These are phyloP conservation scores for Xylaria digitata DNA, from an alignment of 2,329 filamentous ascomycete species.

Conservation along the genomic window DNA sequence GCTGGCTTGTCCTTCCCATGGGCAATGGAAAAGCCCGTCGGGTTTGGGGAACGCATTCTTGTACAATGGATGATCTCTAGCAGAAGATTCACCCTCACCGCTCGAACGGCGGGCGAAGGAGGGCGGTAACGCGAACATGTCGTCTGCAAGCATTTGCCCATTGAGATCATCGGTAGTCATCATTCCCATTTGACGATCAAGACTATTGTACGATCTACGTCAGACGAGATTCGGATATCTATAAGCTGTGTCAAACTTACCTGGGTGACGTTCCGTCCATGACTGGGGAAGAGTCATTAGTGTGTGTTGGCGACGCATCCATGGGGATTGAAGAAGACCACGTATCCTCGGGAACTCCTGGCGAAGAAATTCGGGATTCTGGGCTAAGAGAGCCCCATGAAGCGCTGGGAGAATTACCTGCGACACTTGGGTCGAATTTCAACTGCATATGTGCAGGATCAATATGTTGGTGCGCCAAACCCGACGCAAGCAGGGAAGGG, in stretches of 20 bases:
- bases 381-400: constrained; percentile 65
- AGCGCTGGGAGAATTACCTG: constrained; percentile 62
- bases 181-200: constrained; percentile 55
- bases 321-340: constrained; percentile 55
- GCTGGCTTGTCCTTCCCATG: constrained; percentile 75
- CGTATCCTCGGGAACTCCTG: constrained; percentile 61
- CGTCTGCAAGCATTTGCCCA: constrained; percentile 52
- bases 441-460: constrained; percentile 67
- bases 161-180: constrained; percentile 54
- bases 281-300: constrained; percentile 61
- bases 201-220: constrained; percentile 50
- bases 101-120: constrained; percentile 61
- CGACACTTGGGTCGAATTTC: constrained; percentile 62
- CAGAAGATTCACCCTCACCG: constrained; percentile 65
- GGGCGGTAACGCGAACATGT: constrained; percentile 55
- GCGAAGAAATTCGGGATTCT: constrained; percentile 64
- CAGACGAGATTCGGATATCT: constrained; percentile 46
- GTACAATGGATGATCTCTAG: constrained; percentile 76
- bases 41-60: constrained; percentile 70
- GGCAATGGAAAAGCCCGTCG: constrained; percentile 94
- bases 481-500: constrained; percentile 55
- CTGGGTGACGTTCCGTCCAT: constrained; percentile 64
- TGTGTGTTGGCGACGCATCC: constrained; percentile 58
- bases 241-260: constrained; percentile 56
- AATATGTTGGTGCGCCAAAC: constrained; percentile 64